Evolutionary conservation across 495 filamentous ascomycete genomes (phyloP).

Genomic region (Elasticomyces elasticus): DNA sequence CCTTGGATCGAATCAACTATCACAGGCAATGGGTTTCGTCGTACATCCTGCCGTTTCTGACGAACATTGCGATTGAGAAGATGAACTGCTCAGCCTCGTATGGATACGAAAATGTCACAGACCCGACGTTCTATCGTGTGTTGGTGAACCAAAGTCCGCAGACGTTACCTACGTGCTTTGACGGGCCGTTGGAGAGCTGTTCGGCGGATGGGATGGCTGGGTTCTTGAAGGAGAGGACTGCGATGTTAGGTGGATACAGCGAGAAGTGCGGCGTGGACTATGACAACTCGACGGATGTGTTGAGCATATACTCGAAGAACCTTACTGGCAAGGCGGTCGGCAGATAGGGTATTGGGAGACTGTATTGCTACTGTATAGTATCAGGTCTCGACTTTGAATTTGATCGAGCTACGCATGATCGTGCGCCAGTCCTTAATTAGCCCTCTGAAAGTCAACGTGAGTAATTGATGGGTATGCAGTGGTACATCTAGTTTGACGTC

Average conservation of each 20-base stretch:
- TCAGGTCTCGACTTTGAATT: no score
- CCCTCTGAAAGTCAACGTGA: no score
- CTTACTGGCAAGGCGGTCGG: no score
- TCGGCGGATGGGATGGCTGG: conserved; percentile 9
- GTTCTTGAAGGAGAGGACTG: conserved; percentile 11
- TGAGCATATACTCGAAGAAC: conserved; percentile 20
- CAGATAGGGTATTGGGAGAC: no score
- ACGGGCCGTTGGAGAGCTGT: conserved; percentile 27
- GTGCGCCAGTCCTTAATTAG: no score
- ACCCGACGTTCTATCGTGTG: conserved; percentile 14
- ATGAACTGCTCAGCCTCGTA: conserved; percentile 31
- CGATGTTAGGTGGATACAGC: conserved; percentile 24
- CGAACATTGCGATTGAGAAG: conserved; percentile 37
- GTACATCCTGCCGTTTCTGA: conserved; percentile 36
- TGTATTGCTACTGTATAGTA: no score
- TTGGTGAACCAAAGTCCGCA: conserved; percentile 28
- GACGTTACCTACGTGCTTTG: conserved; percentile 20
- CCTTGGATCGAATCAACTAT: conserved; percentile 38
- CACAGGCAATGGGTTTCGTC: conserved; percentile 39
- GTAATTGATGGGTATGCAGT: no score
- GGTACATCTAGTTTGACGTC: no score
- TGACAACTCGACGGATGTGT: conserved; percentile 23
- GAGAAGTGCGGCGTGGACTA: conserved; percentile 26
- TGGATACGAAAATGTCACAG: conserved; percentile 5
- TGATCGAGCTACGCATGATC: no score